Evolutionary conservation across 2,329 filamentous ascomycete genomes (phyloP), one percentile per base, ranked within the genome.

Genomic region (Trichoderma brevicompactum): DNA sequence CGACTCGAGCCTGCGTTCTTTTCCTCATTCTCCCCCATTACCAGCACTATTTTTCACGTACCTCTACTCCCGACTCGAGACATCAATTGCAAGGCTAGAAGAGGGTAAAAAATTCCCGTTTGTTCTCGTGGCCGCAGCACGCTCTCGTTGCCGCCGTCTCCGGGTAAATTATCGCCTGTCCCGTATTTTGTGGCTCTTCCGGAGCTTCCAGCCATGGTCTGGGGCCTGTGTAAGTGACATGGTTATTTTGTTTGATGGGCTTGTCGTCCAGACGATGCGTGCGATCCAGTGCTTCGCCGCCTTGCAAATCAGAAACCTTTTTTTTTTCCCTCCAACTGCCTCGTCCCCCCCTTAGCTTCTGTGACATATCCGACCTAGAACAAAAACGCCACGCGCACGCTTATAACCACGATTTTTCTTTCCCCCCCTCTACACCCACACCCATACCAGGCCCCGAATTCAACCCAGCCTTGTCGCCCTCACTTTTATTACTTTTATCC

Each of bases 211-310:
- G 59, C 41, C 49, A 68, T 68, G 66, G 53, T 64, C 46, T 49
- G 44, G 54, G 66, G 66, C 32, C 15, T 66, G 36, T 64, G 66
- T 67, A 64, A 66, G 66, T 67, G 53, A 50, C 52, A 32, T 63
- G 34, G 44, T n/a, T 38, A 44, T 19, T 44, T 53, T 17, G n/a
- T 62, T 50, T 15, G 17, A 53, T 53, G 48, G 32, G 28, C 36
- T 36, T 54, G 17, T 28, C 23, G 23, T 28, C 38, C 28, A 40
- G 38, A 23, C 40, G 19, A 62, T 28, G 23, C 38, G 48, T 36
- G 40, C n/a, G 38, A 52, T 53, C 44, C 38, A 41, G 12, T 62
- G 23, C 38, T 13, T 52, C 28, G 49, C 49, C 28, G 49, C 49
- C 32, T 53, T 32, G n/a, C 49, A 19, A 19, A 53, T 52, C 48